Evolutionary conservation across 192 early-diverging fungal genomes (phyloP), one percentile per base, ranked within the genome.

Genomic region (Gaertneriomyces semiglobifer): DNA sequence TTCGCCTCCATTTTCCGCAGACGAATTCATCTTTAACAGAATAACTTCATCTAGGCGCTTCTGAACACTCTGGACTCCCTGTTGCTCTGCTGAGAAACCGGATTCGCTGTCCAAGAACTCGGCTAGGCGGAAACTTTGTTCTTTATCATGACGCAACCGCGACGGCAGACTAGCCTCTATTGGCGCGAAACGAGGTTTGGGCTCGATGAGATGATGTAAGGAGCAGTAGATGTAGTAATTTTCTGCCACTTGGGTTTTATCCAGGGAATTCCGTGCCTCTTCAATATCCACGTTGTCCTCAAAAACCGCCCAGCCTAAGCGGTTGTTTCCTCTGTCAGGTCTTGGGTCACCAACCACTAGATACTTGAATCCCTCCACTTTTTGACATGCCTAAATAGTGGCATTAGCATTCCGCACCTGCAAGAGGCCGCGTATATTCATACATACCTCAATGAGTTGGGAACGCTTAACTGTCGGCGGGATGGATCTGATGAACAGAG

Each of bases 221-320:
- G 62, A 12, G 82, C 82, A 7, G 2, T 33, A 91, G 53, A 56
- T 79, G 74, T 50, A 91, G 76, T 9, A 64, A 53, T 57, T 80
- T 81, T 39, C 85, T 81, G 48, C 79, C 86, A 58, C 85, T 80
- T 3, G 55, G 74, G 50, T 84, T 71, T 82, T 77, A 63, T 91
- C 79, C 55, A 92, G 73, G 44, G 75, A 71, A 19, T 84, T 79
- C 66, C 86, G 70, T 18, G 89, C 88, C 47, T 74, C 77, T 10
- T 88, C 83, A 73, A 96, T 81, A 68, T 96, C 89, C 4, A 91
- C 90, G 18, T 88, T 92, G 33, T 89, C 78, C 54, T 88, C 83
- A 66, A 97, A 96, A 19, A 88, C 83, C 65, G 93, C 87, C 96
- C 96, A 98, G 9, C 93, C 96, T 62, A 94, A 81, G 12, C 96